Conservation (phyloP, 1,139 yeast species). For the Kurtzmaniella natalensis region DNA sequence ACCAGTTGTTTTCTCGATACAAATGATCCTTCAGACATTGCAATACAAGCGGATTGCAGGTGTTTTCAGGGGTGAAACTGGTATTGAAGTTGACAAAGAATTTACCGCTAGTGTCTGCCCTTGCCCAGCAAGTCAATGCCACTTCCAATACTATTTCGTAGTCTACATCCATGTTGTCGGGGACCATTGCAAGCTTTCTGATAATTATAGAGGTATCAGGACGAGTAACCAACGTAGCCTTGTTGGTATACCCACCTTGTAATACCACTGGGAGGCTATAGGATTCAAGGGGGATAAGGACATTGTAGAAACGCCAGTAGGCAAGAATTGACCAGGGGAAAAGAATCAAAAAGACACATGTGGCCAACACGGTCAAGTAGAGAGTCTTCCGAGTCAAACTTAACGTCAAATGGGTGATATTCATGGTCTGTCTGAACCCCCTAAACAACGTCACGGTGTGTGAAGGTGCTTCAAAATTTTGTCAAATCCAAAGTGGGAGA, state of each 20-base stretch:
- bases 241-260: no score
- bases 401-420: conserved; percentile 2
- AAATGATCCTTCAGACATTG: conserved; percentile 26
- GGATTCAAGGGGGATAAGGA: conserved; percentile 19
- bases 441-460: no score
- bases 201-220: background rate
- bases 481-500: no score
- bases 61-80: background rate
- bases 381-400: conserved; percentile 8
- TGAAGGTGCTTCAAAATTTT: no score
- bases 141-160: conserved; percentile 8
- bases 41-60: conserved; percentile 20
- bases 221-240: no score
- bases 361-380: conserved; percentile 14
- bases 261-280: conserved; percentile 2
- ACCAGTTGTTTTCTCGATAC: conserved; percentile 20
- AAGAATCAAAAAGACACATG: conserved; percentile 16
- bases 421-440: no score
- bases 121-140: background rate
- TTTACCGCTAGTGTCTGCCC: no score
- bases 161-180: conserved; percentile 8
- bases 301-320: conserved; percentile 22
- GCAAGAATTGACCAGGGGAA: conserved; percentile 24
- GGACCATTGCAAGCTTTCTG: conserved; percentile 1
- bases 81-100: background rate